These are phyloP conservation scores for Colletotrichum sidae DNA, from an alignment of 2,329 filamentous ascomycete species.

Conservation along the genomic window DNA sequence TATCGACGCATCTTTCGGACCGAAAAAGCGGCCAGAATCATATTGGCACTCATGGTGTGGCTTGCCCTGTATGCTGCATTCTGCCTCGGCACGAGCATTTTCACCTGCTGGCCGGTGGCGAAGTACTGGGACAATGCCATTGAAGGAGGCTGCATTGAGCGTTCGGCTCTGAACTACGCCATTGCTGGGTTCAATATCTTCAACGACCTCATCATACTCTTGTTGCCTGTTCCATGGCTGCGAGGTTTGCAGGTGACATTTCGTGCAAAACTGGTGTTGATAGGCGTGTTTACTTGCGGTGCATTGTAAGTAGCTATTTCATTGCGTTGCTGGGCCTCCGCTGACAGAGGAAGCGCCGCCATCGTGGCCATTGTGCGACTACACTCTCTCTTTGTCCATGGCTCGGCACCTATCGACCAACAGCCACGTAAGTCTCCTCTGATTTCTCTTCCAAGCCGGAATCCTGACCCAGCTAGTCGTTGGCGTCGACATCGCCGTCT, in stretches of 20 bases:
- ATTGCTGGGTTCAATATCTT: constrained; percentile 48
- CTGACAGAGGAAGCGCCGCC: background rate
- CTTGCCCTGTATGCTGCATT: constrained; percentile 40
- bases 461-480: background rate
- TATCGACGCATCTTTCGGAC: constrained; percentile 44
- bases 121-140: constrained; percentile 44
- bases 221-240: constrained; percentile 46
- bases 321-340: background rate
- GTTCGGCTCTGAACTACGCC: constrained; percentile 40
- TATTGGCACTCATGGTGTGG: constrained; percentile 40
- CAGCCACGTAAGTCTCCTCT: background rate
- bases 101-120: constrained; percentile 43
- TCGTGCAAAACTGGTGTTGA: constrained; percentile 55
- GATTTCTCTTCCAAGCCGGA: background rate
- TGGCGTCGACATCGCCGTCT: constrained; percentile 32
- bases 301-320: constrained; percentile 46
- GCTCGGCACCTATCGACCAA: constrained; percentile 1
- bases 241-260: constrained; percentile 51
- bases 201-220: constrained; percentile 45
- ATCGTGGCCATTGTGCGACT: constrained; percentile 17
- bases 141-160: constrained; percentile 42
- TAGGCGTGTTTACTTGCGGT: constrained; percentile 51
- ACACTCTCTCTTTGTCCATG: background rate
- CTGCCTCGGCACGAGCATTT: constrained; percentile 39
- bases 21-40: constrained; percentile 39